Percentiles rank a stretch among this genome's conserved stretches.
These are phyloP conservation scores for Pseudogymnoascus pannorum DNA, from an alignment of 2,329 filamentous ascomycete genomes.

Conservation along the genomic window DNA sequence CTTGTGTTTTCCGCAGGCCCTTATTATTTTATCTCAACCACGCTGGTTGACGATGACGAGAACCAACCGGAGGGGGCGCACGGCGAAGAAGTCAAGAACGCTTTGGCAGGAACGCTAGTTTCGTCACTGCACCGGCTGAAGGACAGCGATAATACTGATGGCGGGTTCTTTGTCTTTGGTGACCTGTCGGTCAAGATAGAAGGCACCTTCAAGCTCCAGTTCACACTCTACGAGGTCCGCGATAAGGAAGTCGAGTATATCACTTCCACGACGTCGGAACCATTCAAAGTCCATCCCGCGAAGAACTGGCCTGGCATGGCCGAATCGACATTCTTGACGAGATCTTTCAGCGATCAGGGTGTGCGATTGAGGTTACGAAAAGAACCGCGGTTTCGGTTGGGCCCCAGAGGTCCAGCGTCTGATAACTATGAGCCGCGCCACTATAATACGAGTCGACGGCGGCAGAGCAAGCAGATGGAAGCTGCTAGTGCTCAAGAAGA, in stretches of 20 bases:
- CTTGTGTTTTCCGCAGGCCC: constrained; percentile 32
- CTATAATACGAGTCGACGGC: constrained; percentile 16
- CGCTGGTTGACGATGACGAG: constrained; percentile 37
- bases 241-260: constrained; percentile 28
- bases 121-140: constrained; percentile 80
- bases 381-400: constrained; percentile 54
- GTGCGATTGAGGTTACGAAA: constrained; percentile 77
- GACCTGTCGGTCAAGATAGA: constrained; percentile 73
- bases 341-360: constrained; percentile 80
- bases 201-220: constrained; percentile 66
- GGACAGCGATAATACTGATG: constrained; percentile 68
- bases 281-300: constrained; percentile 57
- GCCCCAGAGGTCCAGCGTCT: constrained; percentile 26
- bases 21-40: constrained; percentile 42
- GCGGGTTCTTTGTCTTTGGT: constrained; percentile 85
- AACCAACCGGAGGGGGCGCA: constrained; percentile 33
- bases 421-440: constrained; percentile 27
- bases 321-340: constrained; percentile 73
- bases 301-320: constrained; percentile 74
- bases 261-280: constrained; percentile 47
- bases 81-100: constrained; percentile 34
- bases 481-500: not conserved
- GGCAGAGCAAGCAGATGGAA: not conserved
- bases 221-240: constrained; percentile 68
- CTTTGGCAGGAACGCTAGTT: constrained; percentile 63